Conservation (phyloP, 495 filamentous ascomycete genomes). For the Aspergillus wentii region DNA sequence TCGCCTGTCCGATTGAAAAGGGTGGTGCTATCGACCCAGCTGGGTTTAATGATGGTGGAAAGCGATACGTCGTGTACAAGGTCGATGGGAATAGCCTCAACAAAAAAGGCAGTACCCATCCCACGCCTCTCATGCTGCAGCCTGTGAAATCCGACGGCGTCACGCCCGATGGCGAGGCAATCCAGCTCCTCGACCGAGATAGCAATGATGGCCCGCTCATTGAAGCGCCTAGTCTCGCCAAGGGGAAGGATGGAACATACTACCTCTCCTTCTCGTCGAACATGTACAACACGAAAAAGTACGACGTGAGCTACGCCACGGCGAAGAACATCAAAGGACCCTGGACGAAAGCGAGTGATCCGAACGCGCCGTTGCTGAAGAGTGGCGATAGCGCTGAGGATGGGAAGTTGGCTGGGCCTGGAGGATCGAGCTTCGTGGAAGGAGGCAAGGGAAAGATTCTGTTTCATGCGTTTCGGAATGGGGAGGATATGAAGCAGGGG, state of each 20-base stretch:
- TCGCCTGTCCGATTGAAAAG: slow-evolving; percentile 29
- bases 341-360: slow-evolving; percentile 30
- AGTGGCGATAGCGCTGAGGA: slow-evolving; percentile 31
- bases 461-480: slow-evolving; percentile 36
- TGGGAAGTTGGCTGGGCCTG: slow-evolving; percentile 38
- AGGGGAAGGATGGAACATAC: slow-evolving; percentile 43
- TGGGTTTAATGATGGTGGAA: slow-evolving; percentile 28
- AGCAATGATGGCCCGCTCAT: slow-evolving; percentile 48
- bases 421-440: slow-evolving; percentile 37
- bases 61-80: slow-evolving; percentile 42
- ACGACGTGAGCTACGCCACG: slow-evolving; percentile 50
- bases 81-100: slow-evolving; percentile 53
- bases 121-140: slow-evolving; percentile 54
- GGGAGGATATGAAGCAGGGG: slow-evolving; percentile 11
- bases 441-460: slow-evolving; percentile 37
- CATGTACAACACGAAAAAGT: slow-evolving; percentile 42
- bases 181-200: slow-evolving; percentile 44
- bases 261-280: slow-evolving; percentile 55
- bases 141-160: slow-evolving; percentile 44
- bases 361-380: slow-evolving; percentile 29
- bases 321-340: slow-evolving; percentile 36
- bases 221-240: slow-evolving; percentile 51
- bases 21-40: slow-evolving; percentile 38
- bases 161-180: slow-evolving; percentile 35
- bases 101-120: slow-evolving; percentile 36